Evolutionary conservation across 495 filamentous ascomycete species (phyloP).

Genomic region (Tuber magnatum): DNA sequence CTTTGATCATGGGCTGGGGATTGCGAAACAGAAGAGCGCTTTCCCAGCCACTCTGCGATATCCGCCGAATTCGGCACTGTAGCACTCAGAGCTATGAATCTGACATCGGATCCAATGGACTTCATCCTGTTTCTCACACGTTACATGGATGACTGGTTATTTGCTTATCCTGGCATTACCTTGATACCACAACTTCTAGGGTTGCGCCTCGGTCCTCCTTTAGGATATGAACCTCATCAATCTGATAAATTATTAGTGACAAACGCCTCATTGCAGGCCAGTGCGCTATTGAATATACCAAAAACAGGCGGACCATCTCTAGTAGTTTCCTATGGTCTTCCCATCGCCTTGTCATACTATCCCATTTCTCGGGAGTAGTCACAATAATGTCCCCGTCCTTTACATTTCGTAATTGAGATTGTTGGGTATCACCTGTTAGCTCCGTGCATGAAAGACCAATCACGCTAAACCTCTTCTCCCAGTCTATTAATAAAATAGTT

Average conservation of each 20-base stretch:
- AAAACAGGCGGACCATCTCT: constrained; percentile 77
- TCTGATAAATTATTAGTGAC: constrained; percentile 40
- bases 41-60: constrained; percentile 87
- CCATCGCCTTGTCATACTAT: constrained; percentile 94
- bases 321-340: constrained; percentile 78
- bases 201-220: constrained; percentile 85
- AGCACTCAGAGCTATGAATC: constrained; percentile 87
- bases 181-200: constrained; percentile 86
- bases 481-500: constrained; percentile 53
- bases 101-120: constrained; percentile 73
- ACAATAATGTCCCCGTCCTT: constrained; percentile 84
- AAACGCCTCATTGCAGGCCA: not conserved
- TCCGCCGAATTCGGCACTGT: constrained; percentile 90
- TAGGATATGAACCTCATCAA: constrained; percentile 94
- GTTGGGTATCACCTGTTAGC: constrained; percentile 85
- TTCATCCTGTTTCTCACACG: constrained; percentile 62
- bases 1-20: constrained; percentile 63
- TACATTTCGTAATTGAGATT: constrained; percentile 62
- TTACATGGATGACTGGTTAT: not conserved
- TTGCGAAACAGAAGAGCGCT: constrained; percentile 57
- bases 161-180: constrained; percentile 14
- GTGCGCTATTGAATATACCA: constrained; percentile 41
- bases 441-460: constrained; percentile 73
- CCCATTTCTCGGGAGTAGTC: constrained; percentile 98
- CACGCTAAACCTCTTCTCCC: constrained; percentile 73